Evolutionary conservation across 2,329 filamentous ascomycete species (phyloP).

Genomic region (Phyllachora maydis): DNA sequence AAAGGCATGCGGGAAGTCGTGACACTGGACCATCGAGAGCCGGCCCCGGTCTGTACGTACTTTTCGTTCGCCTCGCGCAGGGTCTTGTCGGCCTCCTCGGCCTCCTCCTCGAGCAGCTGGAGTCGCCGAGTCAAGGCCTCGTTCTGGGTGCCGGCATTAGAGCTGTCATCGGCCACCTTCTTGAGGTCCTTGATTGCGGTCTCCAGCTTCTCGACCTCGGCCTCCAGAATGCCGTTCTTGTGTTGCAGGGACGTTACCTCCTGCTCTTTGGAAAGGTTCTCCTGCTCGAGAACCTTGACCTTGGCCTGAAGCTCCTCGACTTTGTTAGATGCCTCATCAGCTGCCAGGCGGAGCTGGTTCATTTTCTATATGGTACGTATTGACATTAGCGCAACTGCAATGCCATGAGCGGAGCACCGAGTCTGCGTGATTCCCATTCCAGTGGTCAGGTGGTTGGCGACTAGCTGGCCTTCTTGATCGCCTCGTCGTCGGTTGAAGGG

Average conservation of each 20-base stretch:
- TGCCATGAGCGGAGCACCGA: no score
- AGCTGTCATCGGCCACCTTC: constrained; percentile 62
- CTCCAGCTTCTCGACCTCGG: constrained; percentile 87
- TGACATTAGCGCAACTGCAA: no score
- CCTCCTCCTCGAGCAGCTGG: constrained; percentile 94
- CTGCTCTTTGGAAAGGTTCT: constrained; percentile 92
- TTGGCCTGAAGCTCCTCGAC: constrained; percentile 73
- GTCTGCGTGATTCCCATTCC: no score
- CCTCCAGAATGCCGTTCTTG: constrained; percentile 83
- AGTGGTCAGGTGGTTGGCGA: constrained; percentile 1
- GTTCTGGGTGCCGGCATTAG: constrained; percentile 70
- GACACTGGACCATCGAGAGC: background rate
- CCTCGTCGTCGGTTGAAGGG: constrained; percentile 6
- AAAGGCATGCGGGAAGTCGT: constrained; percentile 5
- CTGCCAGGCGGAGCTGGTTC: constrained; percentile 83
- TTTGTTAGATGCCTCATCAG: constrained; percentile 64
- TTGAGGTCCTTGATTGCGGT: constrained; percentile 67
- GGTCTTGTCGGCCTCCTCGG: constrained; percentile 89
- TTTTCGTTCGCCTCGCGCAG: constrained; percentile 96
- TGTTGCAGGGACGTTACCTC: constrained; percentile 92
- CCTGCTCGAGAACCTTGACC: constrained; percentile 82
- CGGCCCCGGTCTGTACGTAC: constrained; percentile 33
- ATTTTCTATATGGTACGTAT: constrained; percentile 47
- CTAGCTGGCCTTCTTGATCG: constrained; percentile 2
- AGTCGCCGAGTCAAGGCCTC: constrained; percentile 82